These are phyloP conservation scores for Fusarium torreyae DNA, from an alignment of 2,329 filamentous ascomycete species.

Conservation along the genomic window DNA sequence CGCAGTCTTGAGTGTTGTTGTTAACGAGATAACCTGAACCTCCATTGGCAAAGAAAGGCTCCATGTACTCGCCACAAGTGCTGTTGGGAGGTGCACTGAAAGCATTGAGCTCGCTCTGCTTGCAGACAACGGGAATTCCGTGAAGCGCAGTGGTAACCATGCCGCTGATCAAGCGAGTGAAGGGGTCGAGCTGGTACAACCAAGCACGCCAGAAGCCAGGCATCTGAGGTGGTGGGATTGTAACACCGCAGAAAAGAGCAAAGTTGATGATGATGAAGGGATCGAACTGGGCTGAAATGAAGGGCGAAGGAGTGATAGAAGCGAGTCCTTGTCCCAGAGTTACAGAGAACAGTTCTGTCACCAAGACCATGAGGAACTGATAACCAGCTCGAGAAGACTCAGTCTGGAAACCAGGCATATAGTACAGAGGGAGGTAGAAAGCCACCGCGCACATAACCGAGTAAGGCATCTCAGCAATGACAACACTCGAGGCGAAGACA, in stretches of 20 bases:
- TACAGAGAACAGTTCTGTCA: slow-evolving; percentile 88
- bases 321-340: slow-evolving; percentile 84
- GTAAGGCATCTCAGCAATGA: slow-evolving; percentile 90
- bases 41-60: slow-evolving; percentile 60
- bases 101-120: slow-evolving; percentile 68
- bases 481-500: slow-evolving; percentile 82
- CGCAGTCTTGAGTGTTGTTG: slow-evolving; percentile 76
- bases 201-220: slow-evolving; percentile 82
- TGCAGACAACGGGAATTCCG: slow-evolving; percentile 65
- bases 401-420: slow-evolving; percentile 80
- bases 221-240: slow-evolving; percentile 82
- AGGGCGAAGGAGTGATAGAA: slow-evolving; percentile 82
- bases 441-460: slow-evolving; percentile 82
- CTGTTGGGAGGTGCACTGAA: slow-evolving; percentile 73
- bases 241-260: slow-evolving; percentile 89
- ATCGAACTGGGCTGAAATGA: slow-evolving; percentile 84
- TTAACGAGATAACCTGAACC: slow-evolving; percentile 80
- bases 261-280: slow-evolving; percentile 88
- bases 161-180: slow-evolving; percentile 75
- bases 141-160: slow-evolving; percentile 76
- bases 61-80: slow-evolving; percentile 49
- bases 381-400: slow-evolving; percentile 80
- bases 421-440: slow-evolving; percentile 90
- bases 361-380: slow-evolving; percentile 87
- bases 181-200: slow-evolving; percentile 76